Base-by-base conservation (phyloP, 257 asterid species). In the Salvia rosmarinus region DNA sequence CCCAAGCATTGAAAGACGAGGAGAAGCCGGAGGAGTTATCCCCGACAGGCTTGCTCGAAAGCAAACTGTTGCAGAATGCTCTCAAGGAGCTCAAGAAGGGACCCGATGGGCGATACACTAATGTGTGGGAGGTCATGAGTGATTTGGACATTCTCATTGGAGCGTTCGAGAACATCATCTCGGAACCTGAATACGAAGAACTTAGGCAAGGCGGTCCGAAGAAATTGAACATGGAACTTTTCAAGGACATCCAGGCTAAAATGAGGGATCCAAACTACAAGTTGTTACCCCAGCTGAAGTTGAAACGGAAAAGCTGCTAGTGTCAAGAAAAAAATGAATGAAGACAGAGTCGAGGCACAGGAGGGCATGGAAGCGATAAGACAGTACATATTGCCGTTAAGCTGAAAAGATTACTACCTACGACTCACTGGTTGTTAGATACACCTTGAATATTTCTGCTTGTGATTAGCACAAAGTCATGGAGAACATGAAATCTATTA, bases 111-210 rank as follows among this genome's bases (percentile, higher is more conserved):
- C 82, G 98, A 37, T 94, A 90, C 61, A 73, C 44, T 4, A 94
- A 91, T 72, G 98, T 94, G 52, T 94, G 97, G 98, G 98, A 94
- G 85, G 92, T 90, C 60, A 90, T 94, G 97, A 94, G 96, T 61
- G 98, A 90, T 77, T 32, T 89, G 79, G 98, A 94, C 75, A 71
- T 94, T 78, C 82, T 94, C 20, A 67, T 94, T 19, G 98, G 95
- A 28, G 98, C 98, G 19, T 94, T 90, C 57, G 97, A 94, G 77
- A 89, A 89, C 72, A 93, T 94, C 40, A 81, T 94, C 13, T 94
- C 98, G 0, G 96, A 97, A 8, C 96, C 98, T 6, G 98, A 94
- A 35, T 94, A 94, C 30, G 95, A 90, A 46, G 96, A 94, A 56
- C 94, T 93, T 65, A 82, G 96, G 79, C 83, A 86, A 79, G 95